These are phyloP conservation scores for Diaporthe longicolla DNA, from an alignment of 2,329 filamentous ascomycete species.

Conservation along the genomic window DNA sequence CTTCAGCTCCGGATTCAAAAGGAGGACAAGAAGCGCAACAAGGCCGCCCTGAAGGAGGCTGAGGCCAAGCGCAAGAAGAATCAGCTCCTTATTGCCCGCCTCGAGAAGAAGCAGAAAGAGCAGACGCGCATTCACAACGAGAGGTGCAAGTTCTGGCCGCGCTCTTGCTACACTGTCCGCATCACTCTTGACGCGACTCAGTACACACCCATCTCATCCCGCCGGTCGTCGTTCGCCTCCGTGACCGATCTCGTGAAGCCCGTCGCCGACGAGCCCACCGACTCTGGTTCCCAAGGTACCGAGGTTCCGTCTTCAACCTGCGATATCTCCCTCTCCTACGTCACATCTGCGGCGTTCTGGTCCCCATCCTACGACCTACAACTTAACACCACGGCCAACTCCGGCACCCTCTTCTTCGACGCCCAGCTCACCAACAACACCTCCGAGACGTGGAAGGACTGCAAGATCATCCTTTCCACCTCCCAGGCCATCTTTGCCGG, in stretches of 20 bases:
- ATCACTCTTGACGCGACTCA: conserved; percentile 65
- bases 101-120: conserved; percentile 57
- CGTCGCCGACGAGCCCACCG: conserved; percentile 60
- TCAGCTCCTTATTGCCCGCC: conserved; percentile 53
- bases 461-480: conserved; percentile 73
- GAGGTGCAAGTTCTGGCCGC: conserved; percentile 64
- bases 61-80: conserved; percentile 55
- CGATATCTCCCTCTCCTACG: conserved; percentile 70
- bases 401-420: conserved; percentile 71
- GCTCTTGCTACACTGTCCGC: conserved; percentile 62
- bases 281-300: conserved; percentile 56
- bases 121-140: conserved; percentile 60
- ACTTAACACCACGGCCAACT: conserved; percentile 68
- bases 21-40: conserved; percentile 47
- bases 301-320: conserved; percentile 49
- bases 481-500: conserved; percentile 72
- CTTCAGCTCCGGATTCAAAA: conserved; percentile 49
- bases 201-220: conserved; percentile 61
- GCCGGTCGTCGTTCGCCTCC: conserved; percentile 65
- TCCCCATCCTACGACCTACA: conserved; percentile 73
- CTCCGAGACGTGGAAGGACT: conserved; percentile 74
- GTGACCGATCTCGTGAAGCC: conserved; percentile 66
- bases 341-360: conserved; percentile 72
- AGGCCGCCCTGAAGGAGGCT: conserved; percentile 51
- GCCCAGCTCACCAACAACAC: conserved; percentile 74